Evolutionary conservation across 2,329 filamentous ascomycete genomes (phyloP), one percentile per base, ranked within the genome.

Genomic region (Elsinoe batatas): DNA sequence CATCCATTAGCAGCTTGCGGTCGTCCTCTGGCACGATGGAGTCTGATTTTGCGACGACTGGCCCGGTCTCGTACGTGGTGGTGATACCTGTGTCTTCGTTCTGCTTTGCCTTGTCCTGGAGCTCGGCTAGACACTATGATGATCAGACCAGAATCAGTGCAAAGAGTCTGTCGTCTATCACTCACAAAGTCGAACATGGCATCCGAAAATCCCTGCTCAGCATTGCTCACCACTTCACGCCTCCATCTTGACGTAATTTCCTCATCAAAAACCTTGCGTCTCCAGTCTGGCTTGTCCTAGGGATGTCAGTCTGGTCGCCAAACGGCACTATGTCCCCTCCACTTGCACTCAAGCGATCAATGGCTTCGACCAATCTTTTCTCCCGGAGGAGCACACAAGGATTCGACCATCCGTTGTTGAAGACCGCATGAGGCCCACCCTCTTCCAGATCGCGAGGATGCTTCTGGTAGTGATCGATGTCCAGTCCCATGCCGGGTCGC

Each of bases 21-120:
- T 80, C 60, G 0, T 68, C 62, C 0, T 64, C 53, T 0, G 71
- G 58, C 2, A 82, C 65, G 2, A 72, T 63, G 0, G 59, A 65
- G 63, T 83, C 80, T 0, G 79, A 78, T 62, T 83, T 83, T 59
- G 73, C 74, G 3, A 80, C 68, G 32, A 71, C 70, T 3, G 66
- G 64, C n/a, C 60, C 59, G 2, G 71, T 69, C 54, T 80, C 77
- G 17, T 79, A 68, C 1, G 74, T 71, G 3, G 70, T 68, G 7
- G 79, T 62, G 10, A 76, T 66, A 1, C 69, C 64, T 13, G 68
- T 69, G 3, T 68, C 56, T 53, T 72, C 64, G 57, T 73, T 73
- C n/a, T 73, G 63, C n/a, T 61, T 62, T 1, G 77, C 76, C 61
- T 82, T 80, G 61, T 72, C 72, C 11, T 67, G 70, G 0, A 82